Evolutionary conservation across 2,329 filamentous ascomycete species (phyloP).

Genomic region (Colletotrichum theobromicola): DNA sequence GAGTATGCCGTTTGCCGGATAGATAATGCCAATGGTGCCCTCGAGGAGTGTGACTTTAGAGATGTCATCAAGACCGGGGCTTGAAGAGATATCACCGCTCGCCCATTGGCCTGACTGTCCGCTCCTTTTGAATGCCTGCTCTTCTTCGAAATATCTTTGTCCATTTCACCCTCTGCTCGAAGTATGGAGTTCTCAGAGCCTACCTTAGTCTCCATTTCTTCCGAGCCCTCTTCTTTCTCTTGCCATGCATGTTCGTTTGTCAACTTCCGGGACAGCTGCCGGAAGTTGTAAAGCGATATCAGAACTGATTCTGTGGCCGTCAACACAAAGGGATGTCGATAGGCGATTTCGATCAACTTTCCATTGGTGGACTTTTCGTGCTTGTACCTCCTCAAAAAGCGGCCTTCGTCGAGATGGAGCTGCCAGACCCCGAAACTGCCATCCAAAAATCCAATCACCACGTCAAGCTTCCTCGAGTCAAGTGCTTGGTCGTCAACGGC

Average conservation of each 20-base stretch:
- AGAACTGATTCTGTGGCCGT: slow-evolving; percentile 78
- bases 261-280: slow-evolving; percentile 22
- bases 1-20: slow-evolving; percentile 70
- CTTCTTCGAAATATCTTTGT: neutral
- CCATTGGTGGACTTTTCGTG: slow-evolving; percentile 69
- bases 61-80: slow-evolving; percentile 73
- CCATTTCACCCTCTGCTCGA: neutral
- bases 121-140: neutral
- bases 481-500: slow-evolving; percentile 63
- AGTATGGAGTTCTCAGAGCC: slow-evolving; percentile 1
- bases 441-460: slow-evolving; percentile 73
- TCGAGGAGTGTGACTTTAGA: slow-evolving; percentile 79
- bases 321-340: slow-evolving; percentile 76
- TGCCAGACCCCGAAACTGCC: slow-evolving; percentile 76
- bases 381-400: slow-evolving; percentile 57
- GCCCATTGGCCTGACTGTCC: neutral
- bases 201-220: slow-evolving; percentile 2
- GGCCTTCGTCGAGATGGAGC: slow-evolving; percentile 50
- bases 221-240: neutral
- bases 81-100: slow-evolving; percentile 17
- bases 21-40: slow-evolving; percentile 81
- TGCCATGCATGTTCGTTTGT: neutral
- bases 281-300: slow-evolving; percentile 78
- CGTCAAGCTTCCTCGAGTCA: slow-evolving; percentile 53
- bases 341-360: slow-evolving; percentile 72